These are phyloP conservation scores for Apodospora peruviana DNA, from an alignment of 495 filamentous ascomycete species.

Conservation along the genomic window DNA sequence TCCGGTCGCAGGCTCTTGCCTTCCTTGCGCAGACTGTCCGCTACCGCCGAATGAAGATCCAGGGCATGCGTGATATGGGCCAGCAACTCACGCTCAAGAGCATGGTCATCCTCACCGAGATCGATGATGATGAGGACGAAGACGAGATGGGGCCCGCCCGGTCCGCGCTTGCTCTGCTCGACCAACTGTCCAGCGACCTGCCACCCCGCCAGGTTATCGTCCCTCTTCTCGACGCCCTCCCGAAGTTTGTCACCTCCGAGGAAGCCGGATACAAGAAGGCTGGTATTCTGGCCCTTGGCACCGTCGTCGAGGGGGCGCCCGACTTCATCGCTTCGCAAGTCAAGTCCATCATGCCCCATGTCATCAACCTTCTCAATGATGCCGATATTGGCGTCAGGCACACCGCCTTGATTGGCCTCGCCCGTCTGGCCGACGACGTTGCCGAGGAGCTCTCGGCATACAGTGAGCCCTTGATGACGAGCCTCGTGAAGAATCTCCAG, in stretches of 20 bases:
- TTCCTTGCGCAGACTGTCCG: slow-evolving; percentile 90
- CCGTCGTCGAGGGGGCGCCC: slow-evolving; percentile 92
- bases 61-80: slow-evolving; percentile 68
- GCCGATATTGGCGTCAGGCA: slow-evolving; percentile 74
- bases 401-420: slow-evolving; percentile 78
- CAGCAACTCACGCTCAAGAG: slow-evolving; percentile 80
- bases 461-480: slow-evolving; percentile 75
- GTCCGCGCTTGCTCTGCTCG: slow-evolving; percentile 80
- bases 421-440: slow-evolving; percentile 86
- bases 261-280: slow-evolving; percentile 79
- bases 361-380: slow-evolving; percentile 81
- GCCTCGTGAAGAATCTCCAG: slow-evolving; percentile 82
- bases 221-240: slow-evolving; percentile 78
- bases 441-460: slow-evolving; percentile 79
- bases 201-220: slow-evolving; percentile 94
- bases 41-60: slow-evolving; percentile 93
- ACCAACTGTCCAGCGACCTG: slow-evolving; percentile 78
- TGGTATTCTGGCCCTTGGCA: slow-evolving; percentile 85
- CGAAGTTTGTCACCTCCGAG: slow-evolving; percentile 65
- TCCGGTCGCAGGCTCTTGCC: slow-evolving; percentile 79
- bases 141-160: slow-evolving; percentile 86
- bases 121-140: slow-evolving; percentile 80
- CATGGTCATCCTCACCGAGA: slow-evolving; percentile 81
- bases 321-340: slow-evolving; percentile 93
- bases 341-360: slow-evolving; percentile 74